Percentiles rank a stretch among this genome's conserved stretches.
Evolutionary conservation across 495 filamentous ascomycete species (phyloP).

Genomic region (Aspergillus conjunctus): DNA sequence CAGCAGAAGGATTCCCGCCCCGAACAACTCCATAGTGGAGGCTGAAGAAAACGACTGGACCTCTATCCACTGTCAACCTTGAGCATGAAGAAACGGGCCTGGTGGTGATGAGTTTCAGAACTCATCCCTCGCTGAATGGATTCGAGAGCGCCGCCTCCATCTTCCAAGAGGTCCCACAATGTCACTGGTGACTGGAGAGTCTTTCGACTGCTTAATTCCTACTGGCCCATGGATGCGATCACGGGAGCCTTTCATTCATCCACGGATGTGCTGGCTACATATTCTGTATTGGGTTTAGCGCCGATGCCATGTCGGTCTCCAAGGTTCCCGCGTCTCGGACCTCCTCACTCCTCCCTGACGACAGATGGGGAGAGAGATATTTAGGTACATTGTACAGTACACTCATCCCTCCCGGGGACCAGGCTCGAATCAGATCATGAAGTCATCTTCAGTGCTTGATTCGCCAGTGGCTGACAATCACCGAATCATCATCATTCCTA

Average conservation of each 20-base stretch:
- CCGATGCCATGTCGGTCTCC: neutral
- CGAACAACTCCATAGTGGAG: neutral
- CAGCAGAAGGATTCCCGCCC: neutral
- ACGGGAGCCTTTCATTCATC: slow-evolving; percentile 7
- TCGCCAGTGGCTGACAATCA: neutral
- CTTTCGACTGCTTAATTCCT: slow-evolving; percentile 7
- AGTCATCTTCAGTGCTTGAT: neutral
- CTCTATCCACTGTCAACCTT: neutral
- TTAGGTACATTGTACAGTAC: too few species aligned
- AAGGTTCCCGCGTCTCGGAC: slow-evolving; percentile 16
- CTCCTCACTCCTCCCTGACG: neutral
- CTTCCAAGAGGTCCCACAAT: too few species aligned
- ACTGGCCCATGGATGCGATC: slow-evolving; percentile 13
- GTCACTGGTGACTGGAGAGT: too few species aligned
- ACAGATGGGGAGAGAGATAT: too few species aligned
- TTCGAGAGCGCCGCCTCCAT: too few species aligned
- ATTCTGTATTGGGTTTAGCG: slow-evolving; percentile 25
- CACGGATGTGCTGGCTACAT: slow-evolving; percentile 19
- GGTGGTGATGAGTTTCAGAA: neutral
- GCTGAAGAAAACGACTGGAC: too few species aligned
- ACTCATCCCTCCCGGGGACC: too few species aligned
- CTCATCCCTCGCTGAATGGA: neutral
- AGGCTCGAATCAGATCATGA: neutral
- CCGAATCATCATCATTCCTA: neutral
- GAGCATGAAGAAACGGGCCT: neutral